A percentile compares a stretch with the other conserved stretches of the same genome.
Evolutionary conservation across 441 rosid genomes (phyloP).

Genomic region (Euphorbia celastroides): DNA sequence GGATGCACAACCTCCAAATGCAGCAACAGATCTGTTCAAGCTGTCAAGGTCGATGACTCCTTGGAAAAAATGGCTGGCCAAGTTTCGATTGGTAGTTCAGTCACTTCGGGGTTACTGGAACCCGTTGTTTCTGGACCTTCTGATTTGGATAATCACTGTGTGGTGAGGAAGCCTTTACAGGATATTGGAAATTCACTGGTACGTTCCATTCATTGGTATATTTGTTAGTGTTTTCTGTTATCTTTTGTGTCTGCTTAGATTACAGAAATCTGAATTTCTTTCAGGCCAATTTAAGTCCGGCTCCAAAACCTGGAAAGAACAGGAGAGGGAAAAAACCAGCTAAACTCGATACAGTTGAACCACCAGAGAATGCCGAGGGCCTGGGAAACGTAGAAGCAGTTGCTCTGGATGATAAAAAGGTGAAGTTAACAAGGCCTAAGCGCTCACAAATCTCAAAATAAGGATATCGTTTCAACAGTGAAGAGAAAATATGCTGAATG

Average conservation of each 20-base stretch:
- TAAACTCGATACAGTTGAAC: background rate
- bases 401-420: background rate
- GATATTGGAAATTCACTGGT: constrained; percentile 69
- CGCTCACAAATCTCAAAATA: constrained; percentile 10
- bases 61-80: constrained; percentile 15
- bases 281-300: constrained; percentile 28
- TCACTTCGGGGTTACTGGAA: constrained; percentile 24
- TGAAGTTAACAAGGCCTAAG: constrained; percentile 18
- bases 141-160: constrained; percentile 29
- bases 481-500: background rate
- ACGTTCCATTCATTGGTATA: constrained; percentile 15
- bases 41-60: constrained; percentile 20
- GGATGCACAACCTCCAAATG: constrained; percentile 66
- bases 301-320: constrained; percentile 18
- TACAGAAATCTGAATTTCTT: constrained; percentile 12
- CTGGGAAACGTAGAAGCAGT: constrained; percentile 4
- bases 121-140: constrained; percentile 18
- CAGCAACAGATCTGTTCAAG: constrained; percentile 44
- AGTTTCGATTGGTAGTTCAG: constrained; percentile 16
- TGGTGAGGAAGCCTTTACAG: constrained; percentile 48
- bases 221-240: background rate
- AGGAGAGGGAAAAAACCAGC: constrained; percentile 17
- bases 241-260: background rate
- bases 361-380: constrained; percentile 14
- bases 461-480: background rate